phyloP scores from a whole-genome alignment of 2,329 filamentous ascomycete species.

The Tricladium varicosporioides region DNA sequence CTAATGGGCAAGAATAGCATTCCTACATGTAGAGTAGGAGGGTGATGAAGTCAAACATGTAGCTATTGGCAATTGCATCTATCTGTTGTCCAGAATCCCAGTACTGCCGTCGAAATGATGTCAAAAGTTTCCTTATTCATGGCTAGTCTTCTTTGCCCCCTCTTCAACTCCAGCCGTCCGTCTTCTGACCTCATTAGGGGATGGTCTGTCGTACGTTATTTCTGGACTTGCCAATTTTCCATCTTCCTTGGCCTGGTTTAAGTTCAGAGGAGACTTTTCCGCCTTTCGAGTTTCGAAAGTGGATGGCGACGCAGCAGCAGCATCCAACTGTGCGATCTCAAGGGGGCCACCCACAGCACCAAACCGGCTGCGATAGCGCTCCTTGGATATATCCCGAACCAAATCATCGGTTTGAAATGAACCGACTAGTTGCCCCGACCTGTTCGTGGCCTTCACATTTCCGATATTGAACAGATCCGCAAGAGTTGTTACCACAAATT shows the following conservation, averaged over 20 bases:
- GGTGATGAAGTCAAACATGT: conserved; percentile 2
- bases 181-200: conserved; percentile 34
- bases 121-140: conserved; percentile 9
- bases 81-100: conserved; percentile 3
- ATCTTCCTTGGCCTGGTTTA: conserved; percentile 17
- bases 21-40: background rate
- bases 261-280: conserved; percentile 8
- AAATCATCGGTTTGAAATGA: conserved; percentile 36
- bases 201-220: conserved; percentile 24
- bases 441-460: conserved; percentile 36
- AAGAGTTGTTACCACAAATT: conserved; percentile 41
- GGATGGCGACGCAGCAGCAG: conserved; percentile 12
- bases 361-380: conserved; percentile 34
- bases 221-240: conserved; percentile 24
- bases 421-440: conserved; percentile 38
- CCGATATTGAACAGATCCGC: conserved; percentile 42
- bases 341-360: conserved; percentile 17
- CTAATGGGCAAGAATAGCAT: conserved; percentile 1
- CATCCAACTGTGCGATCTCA: conserved; percentile 9
- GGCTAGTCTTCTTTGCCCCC: conserved; percentile 9
- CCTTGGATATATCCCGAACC: conserved; percentile 28
- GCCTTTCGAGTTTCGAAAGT: conserved; percentile 12
- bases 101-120: conserved; percentile 5
- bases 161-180: conserved; percentile 18
- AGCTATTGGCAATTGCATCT: conserved; percentile 1